A percentile compares a stretch with the other conserved stretches of the same genome.
Evolutionary conservation across 176 grass and related monocot species (phyloP).

Genomic region (Ampelocalamus luodianensis): DNA sequence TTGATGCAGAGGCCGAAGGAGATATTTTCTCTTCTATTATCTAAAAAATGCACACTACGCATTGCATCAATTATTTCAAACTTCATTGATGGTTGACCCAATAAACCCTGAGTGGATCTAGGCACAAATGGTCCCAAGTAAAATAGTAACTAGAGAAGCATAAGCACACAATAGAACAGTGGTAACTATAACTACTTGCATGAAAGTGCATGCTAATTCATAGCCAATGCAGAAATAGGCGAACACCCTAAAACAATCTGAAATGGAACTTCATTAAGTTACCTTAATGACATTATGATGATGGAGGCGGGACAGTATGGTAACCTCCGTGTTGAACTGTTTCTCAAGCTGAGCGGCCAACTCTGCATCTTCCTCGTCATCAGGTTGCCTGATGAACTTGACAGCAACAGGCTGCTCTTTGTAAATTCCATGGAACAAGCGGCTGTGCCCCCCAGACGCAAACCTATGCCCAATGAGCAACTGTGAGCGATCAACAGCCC

Average conservation of each 20-base stretch:
- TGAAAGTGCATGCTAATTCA: conserved; percentile 27
- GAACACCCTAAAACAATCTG: not conserved
- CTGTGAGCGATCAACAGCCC: conserved; percentile 66
- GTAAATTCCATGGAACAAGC: conserved; percentile 78
- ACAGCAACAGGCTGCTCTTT: conserved; percentile 72
- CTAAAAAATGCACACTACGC: conserved; percentile 5
- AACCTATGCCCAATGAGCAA: conserved; percentile 79
- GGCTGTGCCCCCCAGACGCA: conserved; percentile 73
- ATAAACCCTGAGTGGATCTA: conserved; percentile 22
- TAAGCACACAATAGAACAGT: not conserved
- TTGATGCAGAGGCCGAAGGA: too few species aligned
- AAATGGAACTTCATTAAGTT: not conserved
- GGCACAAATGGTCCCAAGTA: not conserved
- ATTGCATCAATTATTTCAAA: not conserved
- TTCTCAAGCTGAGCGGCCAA: conserved; percentile 75
- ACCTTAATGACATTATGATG: conserved; percentile 96
- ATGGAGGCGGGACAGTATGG: conserved; percentile 63
- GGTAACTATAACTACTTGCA: not conserved
- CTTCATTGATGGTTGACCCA: not conserved
- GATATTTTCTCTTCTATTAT: too few species aligned
- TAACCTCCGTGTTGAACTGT: conserved; percentile 86
- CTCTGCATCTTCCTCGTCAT: conserved; percentile 62
- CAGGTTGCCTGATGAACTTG: conserved; percentile 72
- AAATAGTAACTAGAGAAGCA: not conserved
- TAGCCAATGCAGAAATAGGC: not conserved